These are phyloP conservation scores for Cutaneotrichosporon spelunceum DNA, from an alignment of 1,284 basidiomycete species.

Conservation along the genomic window DNA sequence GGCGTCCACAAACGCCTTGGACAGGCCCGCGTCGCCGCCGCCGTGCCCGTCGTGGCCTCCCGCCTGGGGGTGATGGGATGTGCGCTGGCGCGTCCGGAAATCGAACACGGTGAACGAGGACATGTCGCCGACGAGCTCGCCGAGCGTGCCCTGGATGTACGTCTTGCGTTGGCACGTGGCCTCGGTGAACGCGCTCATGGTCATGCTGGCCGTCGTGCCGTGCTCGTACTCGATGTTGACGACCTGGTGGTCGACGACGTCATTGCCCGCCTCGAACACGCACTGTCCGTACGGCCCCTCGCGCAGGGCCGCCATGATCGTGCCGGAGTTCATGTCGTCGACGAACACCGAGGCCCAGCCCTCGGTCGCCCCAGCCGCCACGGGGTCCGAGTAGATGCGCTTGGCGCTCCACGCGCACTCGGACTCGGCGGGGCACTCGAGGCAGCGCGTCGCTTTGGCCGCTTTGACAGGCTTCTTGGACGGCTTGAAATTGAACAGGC, in stretches of 20 bases:
- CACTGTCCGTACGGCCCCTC: conserved; percentile 72
- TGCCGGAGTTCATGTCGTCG: conserved; percentile 68
- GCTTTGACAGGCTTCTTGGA: conserved; percentile 66
- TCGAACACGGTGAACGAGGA: conserved; percentile 66
- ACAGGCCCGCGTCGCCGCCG: conserved; percentile 72
- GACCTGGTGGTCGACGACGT: conserved; percentile 77
- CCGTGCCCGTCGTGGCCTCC: conserved; percentile 68
- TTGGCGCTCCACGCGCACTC: conserved; percentile 80
- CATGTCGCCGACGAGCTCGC: conserved; percentile 82
- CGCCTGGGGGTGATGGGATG: conserved; percentile 56
- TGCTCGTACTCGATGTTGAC: conserved; percentile 77
- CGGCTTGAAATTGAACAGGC: conserved; percentile 72
- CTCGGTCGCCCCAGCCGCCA: conserved; percentile 2
- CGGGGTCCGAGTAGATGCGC: conserved; percentile 52
- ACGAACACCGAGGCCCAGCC: conserved; percentile 55
- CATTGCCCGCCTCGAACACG: conserved; percentile 75
- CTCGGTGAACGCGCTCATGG: conserved; percentile 59
- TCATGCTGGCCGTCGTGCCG: conserved; percentile 72
- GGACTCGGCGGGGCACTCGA: conserved; percentile 67
- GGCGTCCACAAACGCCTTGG: conserved; percentile 67
- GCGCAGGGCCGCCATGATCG: conserved; percentile 62
- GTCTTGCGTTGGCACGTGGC: conserved; percentile 71
- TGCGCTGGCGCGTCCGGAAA: conserved; percentile 60
- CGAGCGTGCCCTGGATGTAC: conserved; percentile 72
- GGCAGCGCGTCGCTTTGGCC: conserved; percentile 63